Evolutionary conservation across 1,284 basidiomycete genomes (phyloP).

Genomic region (Vanrija sp.): DNA sequence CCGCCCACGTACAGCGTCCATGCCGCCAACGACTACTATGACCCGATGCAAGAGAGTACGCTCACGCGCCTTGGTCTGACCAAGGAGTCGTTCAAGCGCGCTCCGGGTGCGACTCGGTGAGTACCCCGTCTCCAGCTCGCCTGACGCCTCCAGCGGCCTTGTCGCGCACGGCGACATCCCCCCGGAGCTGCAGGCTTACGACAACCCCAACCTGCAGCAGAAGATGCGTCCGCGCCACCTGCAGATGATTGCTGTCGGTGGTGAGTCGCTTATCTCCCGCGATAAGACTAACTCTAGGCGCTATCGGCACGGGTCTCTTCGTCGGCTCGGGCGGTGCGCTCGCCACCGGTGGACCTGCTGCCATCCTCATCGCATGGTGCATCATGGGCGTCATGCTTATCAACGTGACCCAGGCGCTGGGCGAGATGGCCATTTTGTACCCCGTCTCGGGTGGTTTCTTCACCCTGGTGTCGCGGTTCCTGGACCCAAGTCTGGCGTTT

Average conservation of each 20-base stretch:
- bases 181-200: slow-evolving; percentile 26
- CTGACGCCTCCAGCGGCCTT: slow-evolving; percentile 22
- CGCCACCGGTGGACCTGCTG: slow-evolving; percentile 51
- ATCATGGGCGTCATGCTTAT: slow-evolving; percentile 30
- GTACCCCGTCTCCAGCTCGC: slow-evolving; percentile 2
- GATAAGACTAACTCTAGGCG: slow-evolving; percentile 12
- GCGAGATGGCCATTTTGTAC: slow-evolving; percentile 52
- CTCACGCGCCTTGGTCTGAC: slow-evolving; percentile 48
- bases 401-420: slow-evolving; percentile 44
- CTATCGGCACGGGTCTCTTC: slow-evolving; percentile 53
- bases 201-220: slow-evolving; percentile 47
- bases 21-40: slow-evolving; percentile 34
- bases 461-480: slow-evolving; percentile 44
- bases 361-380: slow-evolving; percentile 48
- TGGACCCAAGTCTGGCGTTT: slow-evolving; percentile 41
- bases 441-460: slow-evolving; percentile 53
- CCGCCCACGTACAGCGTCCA: neutral
- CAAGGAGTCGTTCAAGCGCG: slow-evolving; percentile 49
- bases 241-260: slow-evolving; percentile 51
- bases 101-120: slow-evolving; percentile 45
- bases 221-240: slow-evolving; percentile 48
- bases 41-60: slow-evolving; percentile 46
- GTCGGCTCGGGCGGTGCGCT: slow-evolving; percentile 53
- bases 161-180: slow-evolving; percentile 34
- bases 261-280: slow-evolving; percentile 13